These are phyloP conservation scores for Hanseniaspora nectarophila DNA, from an alignment of 805 yeast species.

Conservation along the genomic window DNA sequence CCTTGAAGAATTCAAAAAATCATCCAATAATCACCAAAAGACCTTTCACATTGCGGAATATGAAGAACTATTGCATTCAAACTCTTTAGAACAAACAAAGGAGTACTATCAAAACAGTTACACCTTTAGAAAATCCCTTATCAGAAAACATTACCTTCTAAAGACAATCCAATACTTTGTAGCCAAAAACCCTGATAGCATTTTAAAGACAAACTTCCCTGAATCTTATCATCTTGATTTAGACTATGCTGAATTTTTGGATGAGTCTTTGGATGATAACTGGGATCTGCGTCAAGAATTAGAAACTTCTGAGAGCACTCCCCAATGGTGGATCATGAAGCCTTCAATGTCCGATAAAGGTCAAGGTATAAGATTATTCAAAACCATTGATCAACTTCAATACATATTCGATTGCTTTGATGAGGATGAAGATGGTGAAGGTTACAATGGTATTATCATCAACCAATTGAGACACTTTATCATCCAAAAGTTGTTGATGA, in stretches of 20 bases:
- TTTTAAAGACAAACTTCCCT: constrained; percentile 52
- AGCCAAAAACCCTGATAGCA: constrained; percentile 62
- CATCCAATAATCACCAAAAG: constrained; percentile 19
- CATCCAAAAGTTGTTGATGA: constrained; percentile 64
- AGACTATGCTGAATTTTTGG: constrained; percentile 91
- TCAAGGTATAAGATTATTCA: constrained; percentile 81
- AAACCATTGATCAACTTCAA: constrained; percentile 67
- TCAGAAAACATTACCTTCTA: constrained; percentile 81
- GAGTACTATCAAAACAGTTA: constrained; percentile 65
- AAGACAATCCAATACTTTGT: constrained; percentile 64
- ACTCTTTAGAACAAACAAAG: constrained; percentile 33
- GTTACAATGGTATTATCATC: constrained; percentile 57
- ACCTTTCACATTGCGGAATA: constrained; percentile 78
- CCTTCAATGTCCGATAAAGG: constrained; percentile 97
- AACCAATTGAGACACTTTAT: constrained; percentile 85
- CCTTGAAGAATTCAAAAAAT: not conserved
- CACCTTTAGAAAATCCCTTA: constrained; percentile 78
- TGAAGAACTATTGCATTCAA: constrained; percentile 43
- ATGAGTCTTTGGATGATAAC: constrained; percentile 84
- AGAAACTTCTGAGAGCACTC: constrained; percentile 35
- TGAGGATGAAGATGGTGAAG: constrained; percentile 40
- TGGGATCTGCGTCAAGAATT: constrained; percentile 78
- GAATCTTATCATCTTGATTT: constrained; percentile 70
- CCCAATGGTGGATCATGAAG: constrained; percentile 73
- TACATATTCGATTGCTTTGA: constrained; percentile 76